These are phyloP conservation scores for Marsdenia floribunda DNA, from an alignment of 257 asterid genomes.

Conservation along the genomic window DNA sequence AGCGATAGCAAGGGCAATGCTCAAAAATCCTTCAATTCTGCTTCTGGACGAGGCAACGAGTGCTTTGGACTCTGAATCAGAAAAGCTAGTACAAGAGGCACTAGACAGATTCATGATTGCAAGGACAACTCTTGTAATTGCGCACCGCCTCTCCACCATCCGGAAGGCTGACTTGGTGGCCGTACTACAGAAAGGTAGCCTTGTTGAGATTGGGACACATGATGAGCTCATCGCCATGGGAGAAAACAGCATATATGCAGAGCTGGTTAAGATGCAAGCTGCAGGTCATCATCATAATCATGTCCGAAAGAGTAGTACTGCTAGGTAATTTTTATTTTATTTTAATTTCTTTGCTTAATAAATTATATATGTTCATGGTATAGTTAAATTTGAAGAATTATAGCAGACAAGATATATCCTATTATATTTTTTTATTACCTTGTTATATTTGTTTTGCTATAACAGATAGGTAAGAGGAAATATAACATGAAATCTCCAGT, in stretches of 20 bases:
- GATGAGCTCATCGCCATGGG: conserved; percentile 78
- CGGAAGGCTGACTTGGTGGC: conserved; percentile 83
- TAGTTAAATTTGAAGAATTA: too few relatives aligned
- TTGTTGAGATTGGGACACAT: conserved; percentile 69
- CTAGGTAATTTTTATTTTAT: conserved; percentile 39
- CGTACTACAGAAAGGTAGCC: conserved; percentile 50
- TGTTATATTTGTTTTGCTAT: too few relatives aligned
- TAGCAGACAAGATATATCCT: too few relatives aligned
- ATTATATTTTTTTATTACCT: too few relatives aligned
- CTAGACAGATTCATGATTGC: conserved; percentile 89
- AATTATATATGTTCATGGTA: too few relatives aligned
- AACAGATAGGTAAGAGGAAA: too few relatives aligned
- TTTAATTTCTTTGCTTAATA: too few relatives aligned
- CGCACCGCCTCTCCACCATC: conserved; percentile 86
- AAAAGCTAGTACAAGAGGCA: conserved; percentile 89
- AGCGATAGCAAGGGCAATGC: conserved; percentile 91
- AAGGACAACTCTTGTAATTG: conserved; percentile 81
- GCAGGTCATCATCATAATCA: conserved; percentile 64
- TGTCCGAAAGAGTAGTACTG: conserved; percentile 70
- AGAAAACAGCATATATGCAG: conserved; percentile 66
- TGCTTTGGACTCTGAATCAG: conserved; percentile 84
- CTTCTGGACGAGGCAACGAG: conserved; percentile 89
- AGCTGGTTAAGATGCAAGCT: conserved; percentile 83
- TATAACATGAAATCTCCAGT: too few relatives aligned
- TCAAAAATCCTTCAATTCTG: conserved; percentile 69